A percentile compares a stretch with the other conserved stretches of the same genome.
These are phyloP conservation scores for Epichloe scottii DNA, from an alignment of 2,329 filamentous ascomycete species.

Conservation along the genomic window DNA sequence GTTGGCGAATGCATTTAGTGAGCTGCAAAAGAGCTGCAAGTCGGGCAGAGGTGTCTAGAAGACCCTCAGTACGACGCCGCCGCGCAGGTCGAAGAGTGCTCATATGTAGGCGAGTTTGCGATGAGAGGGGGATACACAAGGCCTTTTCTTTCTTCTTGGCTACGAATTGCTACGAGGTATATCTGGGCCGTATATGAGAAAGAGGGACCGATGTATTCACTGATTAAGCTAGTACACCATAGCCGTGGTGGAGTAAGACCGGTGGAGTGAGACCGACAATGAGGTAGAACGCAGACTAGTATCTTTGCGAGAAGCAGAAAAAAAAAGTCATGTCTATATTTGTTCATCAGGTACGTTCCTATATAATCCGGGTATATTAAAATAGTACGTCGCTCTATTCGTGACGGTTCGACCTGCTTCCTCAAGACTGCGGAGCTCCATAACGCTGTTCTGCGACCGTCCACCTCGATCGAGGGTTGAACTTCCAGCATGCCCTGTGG, in stretches of 20 bases:
- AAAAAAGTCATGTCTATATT: constrained; percentile 2
- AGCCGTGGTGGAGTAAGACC: neutral
- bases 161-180: neutral
- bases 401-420: neutral
- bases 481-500: neutral
- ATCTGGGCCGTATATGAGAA: neutral
- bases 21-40: constrained; percentile 38
- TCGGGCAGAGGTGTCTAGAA: constrained; percentile 23
- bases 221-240: neutral
- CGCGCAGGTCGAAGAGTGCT: constrained; percentile 4
- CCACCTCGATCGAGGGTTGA: neutral
- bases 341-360: neutral
- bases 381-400: neutral
- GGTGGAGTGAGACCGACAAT: neutral
- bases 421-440: neutral
- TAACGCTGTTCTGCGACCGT: neutral
- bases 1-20: constrained; percentile 42
- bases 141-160: neutral
- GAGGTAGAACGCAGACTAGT: neutral
- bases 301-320: neutral
- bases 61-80: constrained; percentile 5
- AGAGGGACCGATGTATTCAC: neutral
- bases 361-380: neutral
- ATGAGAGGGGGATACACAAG: neutral
- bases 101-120: constrained; percentile 2